Percentiles rank a stretch among this genome's conserved stretches.
Evolutionary conservation across 192 early-diverging fungal genomes (phyloP).

Genomic region (Gonapodya prolifera): DNA sequence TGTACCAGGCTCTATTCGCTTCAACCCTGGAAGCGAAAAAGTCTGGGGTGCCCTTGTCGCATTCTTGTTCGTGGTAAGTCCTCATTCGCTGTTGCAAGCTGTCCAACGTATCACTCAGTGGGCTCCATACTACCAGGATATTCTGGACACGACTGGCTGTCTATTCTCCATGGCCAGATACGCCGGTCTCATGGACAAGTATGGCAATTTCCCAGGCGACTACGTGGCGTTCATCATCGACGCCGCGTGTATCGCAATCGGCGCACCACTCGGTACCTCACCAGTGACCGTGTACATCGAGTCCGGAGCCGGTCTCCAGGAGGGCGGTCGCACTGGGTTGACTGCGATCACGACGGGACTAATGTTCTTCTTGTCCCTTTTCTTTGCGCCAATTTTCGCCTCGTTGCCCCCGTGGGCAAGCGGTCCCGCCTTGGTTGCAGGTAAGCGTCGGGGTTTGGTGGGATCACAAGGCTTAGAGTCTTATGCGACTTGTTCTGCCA

Average conservation of each 20-base stretch:
- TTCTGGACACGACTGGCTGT: constrained; percentile 73
- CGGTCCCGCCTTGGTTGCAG: constrained; percentile 59
- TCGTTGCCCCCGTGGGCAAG: constrained; percentile 76
- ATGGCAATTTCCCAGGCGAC: constrained; percentile 66
- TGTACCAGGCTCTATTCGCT: constrained; percentile 41
- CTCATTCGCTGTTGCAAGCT: not conserved
- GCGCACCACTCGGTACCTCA: constrained; percentile 60
- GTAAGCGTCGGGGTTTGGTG: not conserved
- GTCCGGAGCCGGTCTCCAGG: constrained; percentile 68
- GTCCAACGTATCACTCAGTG: not conserved
- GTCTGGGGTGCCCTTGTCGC: constrained; percentile 72
- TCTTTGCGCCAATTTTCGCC: constrained; percentile 76
- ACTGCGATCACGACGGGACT: constrained; percentile 53
- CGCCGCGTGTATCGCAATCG: constrained; percentile 49
- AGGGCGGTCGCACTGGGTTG: constrained; percentile 67
- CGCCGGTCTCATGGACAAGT: constrained; percentile 59
- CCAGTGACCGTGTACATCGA: constrained; percentile 71
- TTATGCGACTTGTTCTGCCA: not conserved
- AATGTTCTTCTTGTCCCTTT: constrained; percentile 64
- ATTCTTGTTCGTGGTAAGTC: constrained; percentile 36
- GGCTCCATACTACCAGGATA: constrained; percentile 25
- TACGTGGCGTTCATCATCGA: constrained; percentile 62
- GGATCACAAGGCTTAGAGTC: not conserved
- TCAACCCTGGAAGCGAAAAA: constrained; percentile 40
- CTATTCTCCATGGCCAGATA: constrained; percentile 69